Evolutionary conservation across 2,329 filamentous ascomycete genomes (phyloP).

Genomic region (Pyrenophora seminiperda): DNA sequence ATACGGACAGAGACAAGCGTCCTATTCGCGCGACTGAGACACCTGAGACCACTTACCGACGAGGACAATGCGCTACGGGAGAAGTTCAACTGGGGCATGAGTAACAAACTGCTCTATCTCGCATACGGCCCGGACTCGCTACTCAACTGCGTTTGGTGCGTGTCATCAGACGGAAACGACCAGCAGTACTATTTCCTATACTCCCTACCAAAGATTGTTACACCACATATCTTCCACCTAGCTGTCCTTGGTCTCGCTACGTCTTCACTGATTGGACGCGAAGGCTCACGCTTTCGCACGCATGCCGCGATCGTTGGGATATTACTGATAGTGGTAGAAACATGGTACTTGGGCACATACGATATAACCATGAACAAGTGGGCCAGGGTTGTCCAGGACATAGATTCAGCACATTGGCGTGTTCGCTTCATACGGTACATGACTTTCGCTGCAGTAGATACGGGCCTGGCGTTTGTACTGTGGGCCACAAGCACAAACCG

Average conservation of each 20-base stretch:
- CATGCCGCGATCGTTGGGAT: constrained; percentile 69
- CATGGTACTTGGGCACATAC: constrained; percentile 69
- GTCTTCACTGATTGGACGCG: constrained; percentile 67
- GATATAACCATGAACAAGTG: constrained; percentile 68
- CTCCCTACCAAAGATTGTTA: constrained; percentile 72
- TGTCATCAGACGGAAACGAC: constrained; percentile 62
- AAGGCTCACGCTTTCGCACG: constrained; percentile 71
- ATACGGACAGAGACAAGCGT: constrained; percentile 85
- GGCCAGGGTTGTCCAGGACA: constrained; percentile 63
- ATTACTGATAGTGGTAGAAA: constrained; percentile 65
- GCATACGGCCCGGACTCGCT: constrained; percentile 78
- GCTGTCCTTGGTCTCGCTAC: constrained; percentile 74
- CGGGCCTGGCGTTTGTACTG: constrained; percentile 65
- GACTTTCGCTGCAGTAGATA: constrained; percentile 69
- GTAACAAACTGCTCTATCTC: constrained; percentile 80
- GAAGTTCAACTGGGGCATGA: constrained; percentile 64
- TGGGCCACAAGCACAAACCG: constrained; percentile 82
- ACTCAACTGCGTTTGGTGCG: constrained; percentile 80
- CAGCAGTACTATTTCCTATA: constrained; percentile 77
- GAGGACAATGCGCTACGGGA: constrained; percentile 68
- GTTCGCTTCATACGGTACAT: constrained; percentile 67
- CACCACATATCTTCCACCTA: constrained; percentile 82
- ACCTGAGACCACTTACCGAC: constrained; percentile 62
- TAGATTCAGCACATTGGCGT: constrained; percentile 75
- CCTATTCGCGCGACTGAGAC: constrained; percentile 75